Evolutionary conservation across 257 asterid species (phyloP).

Genomic region (Penstemon davidsonii): DNA sequence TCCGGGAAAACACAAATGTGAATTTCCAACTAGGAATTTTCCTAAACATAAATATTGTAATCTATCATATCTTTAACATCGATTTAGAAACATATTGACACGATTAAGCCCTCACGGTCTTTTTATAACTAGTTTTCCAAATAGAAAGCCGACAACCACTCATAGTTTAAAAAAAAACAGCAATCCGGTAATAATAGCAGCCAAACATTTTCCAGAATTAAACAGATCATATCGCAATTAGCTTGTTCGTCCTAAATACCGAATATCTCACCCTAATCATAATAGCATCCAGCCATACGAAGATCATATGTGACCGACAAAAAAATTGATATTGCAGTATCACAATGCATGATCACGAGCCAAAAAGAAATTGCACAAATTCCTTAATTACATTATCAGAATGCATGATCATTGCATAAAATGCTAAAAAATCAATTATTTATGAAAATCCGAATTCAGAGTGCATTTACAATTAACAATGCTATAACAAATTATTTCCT

Average conservation of each 20-base stretch:
- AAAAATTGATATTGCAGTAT: constrained; percentile 17
- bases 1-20: no score
- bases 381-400: constrained; percentile 14
- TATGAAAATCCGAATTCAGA: neutral
- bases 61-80: neutral
- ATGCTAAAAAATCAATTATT: constrained; percentile 3
- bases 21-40: no score
- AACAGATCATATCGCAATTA: constrained; percentile 10
- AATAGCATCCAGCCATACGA: constrained; percentile 1
- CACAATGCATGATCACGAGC: constrained; percentile 21
- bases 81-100: neutral
- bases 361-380: neutral
- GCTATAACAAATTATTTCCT: constrained; percentile 1
- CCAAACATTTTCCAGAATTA: neutral
- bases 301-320: constrained; percentile 9
- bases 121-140: neutral
- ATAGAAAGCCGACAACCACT: constrained; percentile 2
- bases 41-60: neutral
- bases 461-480: neutral
- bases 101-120: neutral
- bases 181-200: neutral
- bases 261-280: constrained; percentile 9
- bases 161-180: neutral
- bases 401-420: constrained; percentile 30
- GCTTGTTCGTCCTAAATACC: constrained; percentile 8